Evolutionary conservation across 1,284 basidiomycete genomes (phyloP), one percentile per base, ranked within the genome.

Genomic region (Mycosarcoma maydis): DNA sequence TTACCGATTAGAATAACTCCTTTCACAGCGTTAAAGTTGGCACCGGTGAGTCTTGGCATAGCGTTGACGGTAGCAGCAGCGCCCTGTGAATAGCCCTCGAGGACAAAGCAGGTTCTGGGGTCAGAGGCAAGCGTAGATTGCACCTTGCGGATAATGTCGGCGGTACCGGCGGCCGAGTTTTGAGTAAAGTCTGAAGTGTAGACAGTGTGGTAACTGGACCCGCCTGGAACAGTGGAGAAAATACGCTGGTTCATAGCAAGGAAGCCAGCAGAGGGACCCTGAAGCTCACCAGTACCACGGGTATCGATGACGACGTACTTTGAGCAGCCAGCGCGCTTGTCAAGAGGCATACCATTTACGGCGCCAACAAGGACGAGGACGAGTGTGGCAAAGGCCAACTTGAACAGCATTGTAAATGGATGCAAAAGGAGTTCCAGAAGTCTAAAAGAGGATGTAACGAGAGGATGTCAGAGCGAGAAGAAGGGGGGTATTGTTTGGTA

Each of bases 1-100:
- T 81, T 67, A 29, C 80, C 80, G 23, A 81, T 69, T 13, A 80
- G 56, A 36, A 82, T 64, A 17, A 82, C 80, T 46, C 66, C 80
- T 48, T 76, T 75, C 66, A 81, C 75, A 19, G 78, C 77, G 33
- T 70, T 27, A 30, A 69, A 69, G 16, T 34, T 53, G 14, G 64
- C 50, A 27, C 67, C 64, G 13, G 57, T 74, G 16, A 80, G 46
- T 30, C 54, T 42, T 5, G 57, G 39, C 11, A 82, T 46, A 8
- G 80, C 78, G 42, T 76, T 57, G 54, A 68, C 57, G 11, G 77
- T 80, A 8, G 80, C 80, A 23, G 80, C 73, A 16, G 78, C 78
- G 20, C 80, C 80, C 59, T 81, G 72, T 0, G 54, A 59, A 51
- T 73, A 73, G 27, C 72, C 72, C 27, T 71, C 59, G 33, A 73